Evolutionary conservation across 1,284 basidiomycete genomes (phyloP).

Genomic region (Ganoderma leucocontextum): DNA sequence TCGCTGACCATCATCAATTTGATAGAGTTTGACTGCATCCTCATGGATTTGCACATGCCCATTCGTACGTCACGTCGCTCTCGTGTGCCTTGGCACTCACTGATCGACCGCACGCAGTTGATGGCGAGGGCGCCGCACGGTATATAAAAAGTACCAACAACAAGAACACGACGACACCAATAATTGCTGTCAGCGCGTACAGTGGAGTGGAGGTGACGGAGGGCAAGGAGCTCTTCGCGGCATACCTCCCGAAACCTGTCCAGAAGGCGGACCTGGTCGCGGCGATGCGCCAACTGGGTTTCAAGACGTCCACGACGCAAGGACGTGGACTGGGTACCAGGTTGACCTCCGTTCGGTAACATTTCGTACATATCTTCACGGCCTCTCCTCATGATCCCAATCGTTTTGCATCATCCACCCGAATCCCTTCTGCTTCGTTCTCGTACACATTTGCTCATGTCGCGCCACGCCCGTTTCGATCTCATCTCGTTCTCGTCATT

Average conservation of each 20-base stretch:
- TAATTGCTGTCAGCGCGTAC: conserved; percentile 91
- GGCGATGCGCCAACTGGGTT: conserved; percentile 86
- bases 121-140: conserved; percentile 90
- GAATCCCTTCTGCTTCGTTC: conserved; percentile 37
- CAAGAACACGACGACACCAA: conserved; percentile 89
- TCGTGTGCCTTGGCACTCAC: conserved; percentile 9
- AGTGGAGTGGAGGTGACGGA: conserved; percentile 72
- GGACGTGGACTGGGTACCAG: conserved; percentile 45
- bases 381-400: conserved; percentile 42
- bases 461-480: conserved; percentile 38
- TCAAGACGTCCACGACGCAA: conserved; percentile 83
- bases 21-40: conserved; percentile 86
- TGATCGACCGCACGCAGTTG: conserved; percentile 59
- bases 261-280: conserved; percentile 85
- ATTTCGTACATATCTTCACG: conserved; percentile 35
- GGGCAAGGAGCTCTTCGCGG: conserved; percentile 83
- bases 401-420: conserved; percentile 41
- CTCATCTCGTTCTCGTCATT: conserved; percentile 27
- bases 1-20: conserved; percentile 15
- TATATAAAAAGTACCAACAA: conserved; percentile 97
- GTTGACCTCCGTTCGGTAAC: conserved; percentile 44
- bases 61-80: conserved; percentile 67
- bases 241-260: conserved; percentile 87
- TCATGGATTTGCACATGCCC: conserved; percentile 92
- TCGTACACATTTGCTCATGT: conserved; percentile 40